A percentile compares a stretch with the other conserved stretches of the same genome.
Evolutionary conservation across 2,329 filamentous ascomycete species (phyloP).

Genomic region (Fusarium sp.): DNA sequence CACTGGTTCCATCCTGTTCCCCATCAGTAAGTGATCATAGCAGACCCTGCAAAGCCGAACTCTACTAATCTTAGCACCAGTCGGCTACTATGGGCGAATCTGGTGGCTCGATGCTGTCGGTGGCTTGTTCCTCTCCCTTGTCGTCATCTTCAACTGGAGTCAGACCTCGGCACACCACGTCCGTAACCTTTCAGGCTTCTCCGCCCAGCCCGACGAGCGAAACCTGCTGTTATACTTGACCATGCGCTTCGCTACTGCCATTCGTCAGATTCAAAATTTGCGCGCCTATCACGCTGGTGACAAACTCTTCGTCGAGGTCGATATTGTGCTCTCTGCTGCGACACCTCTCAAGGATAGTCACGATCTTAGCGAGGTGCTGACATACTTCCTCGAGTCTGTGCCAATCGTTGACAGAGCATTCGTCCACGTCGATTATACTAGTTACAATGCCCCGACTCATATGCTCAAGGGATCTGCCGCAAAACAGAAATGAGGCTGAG

Average conservation of each 20-base stretch:
- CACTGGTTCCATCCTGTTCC: constrained; percentile 87
- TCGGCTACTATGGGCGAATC: constrained; percentile 79
- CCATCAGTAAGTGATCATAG: constrained; percentile 65
- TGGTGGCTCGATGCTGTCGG: constrained; percentile 90
- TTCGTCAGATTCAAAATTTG: constrained; percentile 85
- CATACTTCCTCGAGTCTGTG: constrained; percentile 87
- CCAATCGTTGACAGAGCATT: constrained; percentile 81
- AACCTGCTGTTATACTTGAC: constrained; percentile 90
- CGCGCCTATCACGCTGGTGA: constrained; percentile 89
- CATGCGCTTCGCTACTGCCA: constrained; percentile 91
- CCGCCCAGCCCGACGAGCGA: constrained; percentile 81
- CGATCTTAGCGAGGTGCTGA: constrained; percentile 80
- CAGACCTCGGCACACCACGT: constrained; percentile 80
- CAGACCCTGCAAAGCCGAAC: constrained; percentile 11
- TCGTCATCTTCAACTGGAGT: constrained; percentile 85
- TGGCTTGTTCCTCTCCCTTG: constrained; percentile 79
- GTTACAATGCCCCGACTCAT: constrained; percentile 71
- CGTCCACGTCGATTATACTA: constrained; percentile 74
- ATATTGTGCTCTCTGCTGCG: constrained; percentile 83
- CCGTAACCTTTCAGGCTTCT: constrained; percentile 82
- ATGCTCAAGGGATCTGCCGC: constrained; percentile 55
- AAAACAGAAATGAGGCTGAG: constrained; percentile 38
- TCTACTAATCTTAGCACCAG: constrained; percentile 47
- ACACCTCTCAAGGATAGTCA: constrained; percentile 83
- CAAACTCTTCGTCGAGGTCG: constrained; percentile 84